These are phyloP conservation scores for Oryza rufipogon DNA, from an alignment of 176 grass and related monocot species.

Conservation along the genomic window DNA sequence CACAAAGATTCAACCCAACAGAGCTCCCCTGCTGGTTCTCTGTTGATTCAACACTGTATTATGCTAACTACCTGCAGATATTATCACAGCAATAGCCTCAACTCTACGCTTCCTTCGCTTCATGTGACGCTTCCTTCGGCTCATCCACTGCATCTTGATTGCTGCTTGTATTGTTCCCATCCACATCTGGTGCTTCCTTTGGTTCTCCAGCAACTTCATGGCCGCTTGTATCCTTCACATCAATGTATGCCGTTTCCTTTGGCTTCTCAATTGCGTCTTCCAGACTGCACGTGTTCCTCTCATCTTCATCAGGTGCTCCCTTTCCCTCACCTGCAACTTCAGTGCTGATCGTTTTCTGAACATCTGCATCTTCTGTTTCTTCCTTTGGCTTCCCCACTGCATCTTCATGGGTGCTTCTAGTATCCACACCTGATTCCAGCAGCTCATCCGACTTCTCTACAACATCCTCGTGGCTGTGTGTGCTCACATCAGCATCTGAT, in stretches of 20 bases:
- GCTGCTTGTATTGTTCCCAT: not conserved
- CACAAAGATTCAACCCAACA: not conserved
- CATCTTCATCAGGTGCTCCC: not conserved
- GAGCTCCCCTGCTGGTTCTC: not conserved
- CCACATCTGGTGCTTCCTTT: not conserved
- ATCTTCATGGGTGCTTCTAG: not conserved
- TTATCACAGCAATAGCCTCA: not conserved
- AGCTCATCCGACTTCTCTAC: not conserved
- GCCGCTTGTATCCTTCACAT: not conserved
- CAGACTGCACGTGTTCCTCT: not conserved
- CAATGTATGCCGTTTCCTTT: not conserved
- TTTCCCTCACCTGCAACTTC: not conserved
- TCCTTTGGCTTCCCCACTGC: not conserved
- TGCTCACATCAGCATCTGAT: not conserved
- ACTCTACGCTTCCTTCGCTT: constrained; percentile 32
- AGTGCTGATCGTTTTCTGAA: not conserved
- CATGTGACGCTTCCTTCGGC: not conserved
- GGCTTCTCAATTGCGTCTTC: not conserved
- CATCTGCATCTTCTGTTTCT: not conserved
- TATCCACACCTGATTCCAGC: not conserved
- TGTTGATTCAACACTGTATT: not conserved
- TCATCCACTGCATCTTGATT: constrained; percentile 4
- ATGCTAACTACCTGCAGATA: not conserved
- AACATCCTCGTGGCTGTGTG: not conserved
- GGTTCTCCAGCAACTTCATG: constrained; percentile 9